Evolutionary conservation across 805 yeast species (phyloP), one percentile per base, ranked within the genome.

Genomic region (Candida coleopterorum): DNA sequence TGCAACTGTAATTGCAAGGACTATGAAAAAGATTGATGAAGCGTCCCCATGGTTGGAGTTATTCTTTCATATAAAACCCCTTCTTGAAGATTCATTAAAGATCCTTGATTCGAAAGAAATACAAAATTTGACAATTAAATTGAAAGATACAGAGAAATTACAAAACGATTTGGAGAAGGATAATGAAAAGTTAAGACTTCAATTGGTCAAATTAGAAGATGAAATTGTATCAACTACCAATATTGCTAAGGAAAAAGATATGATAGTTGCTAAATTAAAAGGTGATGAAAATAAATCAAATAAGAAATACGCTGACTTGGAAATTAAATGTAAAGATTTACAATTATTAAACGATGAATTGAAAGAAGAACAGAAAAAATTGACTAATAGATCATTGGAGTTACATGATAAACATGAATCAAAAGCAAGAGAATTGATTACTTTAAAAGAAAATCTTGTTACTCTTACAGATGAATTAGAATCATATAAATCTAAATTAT

Each of bases 31-130:
- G 0, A 77, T 80, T 40, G 68, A 72, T 40, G 59, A 64, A 9
- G 52, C 79, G 9, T 79, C 79, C 52, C 83, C 84, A 14, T 93
- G 98, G 98, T 84, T 85, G 59, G 75, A 72, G 34, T 64, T 93
- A 30, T 78, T 79, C 41, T 65, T 77, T 15, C 74, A 75, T 37
- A 63, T 90, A 47, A 85, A 83, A 47, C 97, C 97, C 1, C 55
- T 88, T 28, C 60, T 88, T 10, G 77, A 68, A 41, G 85, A 80
- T 30, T 73, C 81, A 5, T 72, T 76, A 16, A 80, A 78, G 39
- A 73, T 77, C 4, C 60, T 74, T 27, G 81, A 77, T 50, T 67
- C 77, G 4, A 75, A 75, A 39, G 75, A 72, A 38, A 63, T 79
- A 41, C 72, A 74, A 39, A 77, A 75, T 17, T 58, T 82, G 26